phyloP scores from a whole-genome alignment of 2,329 filamentous ascomycete species.

The Pezicula neosporulosa region DNA sequence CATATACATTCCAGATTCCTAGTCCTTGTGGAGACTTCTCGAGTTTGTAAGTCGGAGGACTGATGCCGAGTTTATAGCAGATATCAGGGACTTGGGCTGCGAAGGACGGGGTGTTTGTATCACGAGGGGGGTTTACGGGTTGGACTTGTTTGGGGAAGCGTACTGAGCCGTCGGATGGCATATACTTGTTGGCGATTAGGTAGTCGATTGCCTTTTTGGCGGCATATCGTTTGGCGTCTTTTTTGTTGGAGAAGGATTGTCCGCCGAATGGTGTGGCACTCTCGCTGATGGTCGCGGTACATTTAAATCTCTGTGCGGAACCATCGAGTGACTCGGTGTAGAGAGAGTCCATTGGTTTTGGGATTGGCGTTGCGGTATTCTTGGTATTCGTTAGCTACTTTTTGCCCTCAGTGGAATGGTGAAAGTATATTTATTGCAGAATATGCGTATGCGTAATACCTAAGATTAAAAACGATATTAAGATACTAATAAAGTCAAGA shows the following conservation, averaged over 20 bases:
- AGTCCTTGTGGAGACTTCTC: neutral
- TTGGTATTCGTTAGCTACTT: slow-evolving; percentile 1
- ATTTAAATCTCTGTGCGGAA: slow-evolving; percentile 6
- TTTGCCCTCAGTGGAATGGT: no score
- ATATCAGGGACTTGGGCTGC: slow-evolving; percentile 2
- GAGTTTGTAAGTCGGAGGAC: slow-evolving; percentile 4
- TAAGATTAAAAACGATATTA: no score
- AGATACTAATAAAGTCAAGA: no score
- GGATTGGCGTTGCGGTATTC: slow-evolving; percentile 22
- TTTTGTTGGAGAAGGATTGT: slow-evolving; percentile 23
- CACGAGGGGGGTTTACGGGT: neutral
- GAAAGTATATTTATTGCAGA: no score
- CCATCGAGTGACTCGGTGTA: slow-evolving; percentile 5
- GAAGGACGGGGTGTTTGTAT: neutral
- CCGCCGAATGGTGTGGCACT: slow-evolving; percentile 15
- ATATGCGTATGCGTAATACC: no score
- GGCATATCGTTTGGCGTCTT: slow-evolving; percentile 26
- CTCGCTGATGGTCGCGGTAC: slow-evolving; percentile 18
- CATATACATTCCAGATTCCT: slow-evolving; percentile 6
- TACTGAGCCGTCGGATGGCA: slow-evolving; percentile 21
- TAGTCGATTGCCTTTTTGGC: slow-evolving; percentile 28
- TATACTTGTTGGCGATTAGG: slow-evolving; percentile 23
- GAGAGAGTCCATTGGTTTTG: neutral
- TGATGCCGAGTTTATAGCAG: slow-evolving; percentile 4
- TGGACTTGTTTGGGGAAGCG: slow-evolving; percentile 21